phyloP scores from a whole-genome alignment of 169 alveolate species.

The Eimeria praecox region DNA sequence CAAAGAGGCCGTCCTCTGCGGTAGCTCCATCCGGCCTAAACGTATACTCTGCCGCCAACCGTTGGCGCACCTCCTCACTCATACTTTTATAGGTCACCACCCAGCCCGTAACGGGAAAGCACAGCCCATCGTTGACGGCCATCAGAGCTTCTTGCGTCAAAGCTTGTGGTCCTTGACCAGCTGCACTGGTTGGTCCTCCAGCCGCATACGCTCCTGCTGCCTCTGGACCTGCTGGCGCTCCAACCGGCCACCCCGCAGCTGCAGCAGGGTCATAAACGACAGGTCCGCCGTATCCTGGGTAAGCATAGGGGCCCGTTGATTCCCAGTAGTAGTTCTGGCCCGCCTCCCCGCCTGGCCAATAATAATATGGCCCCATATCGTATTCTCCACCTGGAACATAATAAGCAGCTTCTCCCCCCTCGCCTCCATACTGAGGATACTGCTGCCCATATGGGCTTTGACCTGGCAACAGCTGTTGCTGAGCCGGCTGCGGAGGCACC shows the following conservation, averaged over 20 bases:
- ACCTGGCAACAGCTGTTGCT: no score
- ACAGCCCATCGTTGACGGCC: not conserved
- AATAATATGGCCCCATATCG: no score
- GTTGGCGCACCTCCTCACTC: not conserved
- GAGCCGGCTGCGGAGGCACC: no score
- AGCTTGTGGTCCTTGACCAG: not conserved
- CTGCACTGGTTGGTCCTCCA: not conserved
- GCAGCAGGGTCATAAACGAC: no score
- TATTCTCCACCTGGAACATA: no score
- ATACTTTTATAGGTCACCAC: not conserved
- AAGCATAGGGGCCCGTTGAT: no score
- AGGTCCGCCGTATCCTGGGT: no score
- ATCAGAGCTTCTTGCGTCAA: not conserved
- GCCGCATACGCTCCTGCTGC: not conserved
- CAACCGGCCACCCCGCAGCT: no score
- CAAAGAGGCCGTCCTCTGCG: not conserved
- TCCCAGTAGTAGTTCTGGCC: not conserved
- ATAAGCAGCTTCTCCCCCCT: not conserved
- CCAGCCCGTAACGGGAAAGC: not conserved
- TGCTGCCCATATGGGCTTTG: no score
- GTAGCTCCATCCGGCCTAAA: not conserved
- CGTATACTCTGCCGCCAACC: not conserved
- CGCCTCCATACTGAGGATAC: not conserved
- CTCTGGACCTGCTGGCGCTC: not conserved
- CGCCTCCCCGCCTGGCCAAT: not conserved